These are phyloP conservation scores for Backusella macrospora DNA, from an alignment of 192 early-diverging fungal genomes.

Conservation along the genomic window DNA sequence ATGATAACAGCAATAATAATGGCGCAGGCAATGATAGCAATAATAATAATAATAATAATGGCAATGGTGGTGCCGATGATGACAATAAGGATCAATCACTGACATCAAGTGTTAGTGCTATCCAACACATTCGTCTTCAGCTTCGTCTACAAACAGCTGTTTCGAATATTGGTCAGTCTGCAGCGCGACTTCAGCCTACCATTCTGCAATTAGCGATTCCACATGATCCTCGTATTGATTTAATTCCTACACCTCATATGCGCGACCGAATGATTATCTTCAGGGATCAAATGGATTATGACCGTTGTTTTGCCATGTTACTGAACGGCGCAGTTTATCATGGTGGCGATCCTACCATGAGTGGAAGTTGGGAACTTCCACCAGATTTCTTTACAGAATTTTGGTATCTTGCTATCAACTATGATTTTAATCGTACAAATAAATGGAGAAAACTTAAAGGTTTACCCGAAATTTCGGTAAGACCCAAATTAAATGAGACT, in stretches of 20 bases:
- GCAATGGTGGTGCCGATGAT: too few species aligned
- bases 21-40: background rate
- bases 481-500: background rate
- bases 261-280: slow-evolving; percentile 46
- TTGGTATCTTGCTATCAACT: slow-evolving; percentile 33
- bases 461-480: slow-evolving; percentile 21
- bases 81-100: background rate
- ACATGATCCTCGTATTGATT: slow-evolving; percentile 42
- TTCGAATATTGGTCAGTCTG: slow-evolving; percentile 18
- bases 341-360: slow-evolving; percentile 41
- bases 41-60: too few species aligned
- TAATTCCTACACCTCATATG: slow-evolving; percentile 39
- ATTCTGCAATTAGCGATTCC: slow-evolving; percentile 39
- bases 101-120: slow-evolving; percentile 17
- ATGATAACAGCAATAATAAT: background rate
- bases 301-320: slow-evolving; percentile 36
- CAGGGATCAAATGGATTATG: slow-evolving; percentile 36
- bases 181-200: slow-evolving; percentile 30
- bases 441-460: slow-evolving; percentile 35
- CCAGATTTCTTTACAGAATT: slow-evolving; percentile 33
- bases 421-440: slow-evolving; percentile 36
- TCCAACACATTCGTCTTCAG: slow-evolving; percentile 38
- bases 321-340: slow-evolving; percentile 33
- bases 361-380: slow-evolving; percentile 36
- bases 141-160: slow-evolving; percentile 31